A percentile compares a stretch with the other conserved stretches of the same genome.
Conservation (phyloP, 2,329 filamentous ascomycete species). For the Ceratocystis harringtonii region DNA sequence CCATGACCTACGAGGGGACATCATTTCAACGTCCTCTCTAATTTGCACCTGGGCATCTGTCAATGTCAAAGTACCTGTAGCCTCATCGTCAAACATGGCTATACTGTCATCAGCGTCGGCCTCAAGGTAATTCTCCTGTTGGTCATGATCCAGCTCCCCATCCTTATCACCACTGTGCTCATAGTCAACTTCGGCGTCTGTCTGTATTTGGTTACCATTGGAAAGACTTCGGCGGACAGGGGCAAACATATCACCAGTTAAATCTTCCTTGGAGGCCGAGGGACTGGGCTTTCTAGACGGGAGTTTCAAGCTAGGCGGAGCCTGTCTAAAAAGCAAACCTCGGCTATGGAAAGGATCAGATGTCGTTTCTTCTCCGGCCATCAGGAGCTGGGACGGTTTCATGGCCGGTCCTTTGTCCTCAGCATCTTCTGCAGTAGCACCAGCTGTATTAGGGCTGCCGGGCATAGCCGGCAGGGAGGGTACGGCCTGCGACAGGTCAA, state of each 20-base stretch:
- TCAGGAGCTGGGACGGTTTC: constrained; percentile 25
- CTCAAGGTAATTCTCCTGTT: not conserved
- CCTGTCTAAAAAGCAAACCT: constrained; percentile 11
- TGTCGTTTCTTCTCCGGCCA: constrained; percentile 23
- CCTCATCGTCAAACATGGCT: constrained; percentile 14
- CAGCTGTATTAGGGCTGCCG: not conserved
- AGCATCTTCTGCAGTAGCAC: not conserved
- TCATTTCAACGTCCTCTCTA: constrained; percentile 14
- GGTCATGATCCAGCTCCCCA: too few species aligned
- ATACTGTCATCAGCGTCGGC: constrained; percentile 12
- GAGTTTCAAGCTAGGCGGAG: constrained; percentile 14
- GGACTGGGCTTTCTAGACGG: constrained; percentile 8
- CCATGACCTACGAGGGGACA: constrained; percentile 6
- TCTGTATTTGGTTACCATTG: not conserved
- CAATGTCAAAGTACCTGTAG: constrained; percentile 14
- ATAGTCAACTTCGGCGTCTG: constrained; percentile 11
- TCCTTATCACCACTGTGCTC: constrained; percentile 8
- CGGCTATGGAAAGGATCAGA: constrained; percentile 11
- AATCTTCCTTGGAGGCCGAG: constrained; percentile 10
- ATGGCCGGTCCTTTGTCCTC: constrained; percentile 6
- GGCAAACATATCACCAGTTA: constrained; percentile 17
- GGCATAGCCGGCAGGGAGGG: constrained; percentile 6
- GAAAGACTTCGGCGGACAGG: constrained; percentile 14
- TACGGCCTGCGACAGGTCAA: constrained; percentile 11
- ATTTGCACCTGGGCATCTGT: constrained; percentile 13